Base-by-base conservation (phyloP, 2,329 filamentous ascomycete species). In the Hymenoscyphus occultus region DNA sequence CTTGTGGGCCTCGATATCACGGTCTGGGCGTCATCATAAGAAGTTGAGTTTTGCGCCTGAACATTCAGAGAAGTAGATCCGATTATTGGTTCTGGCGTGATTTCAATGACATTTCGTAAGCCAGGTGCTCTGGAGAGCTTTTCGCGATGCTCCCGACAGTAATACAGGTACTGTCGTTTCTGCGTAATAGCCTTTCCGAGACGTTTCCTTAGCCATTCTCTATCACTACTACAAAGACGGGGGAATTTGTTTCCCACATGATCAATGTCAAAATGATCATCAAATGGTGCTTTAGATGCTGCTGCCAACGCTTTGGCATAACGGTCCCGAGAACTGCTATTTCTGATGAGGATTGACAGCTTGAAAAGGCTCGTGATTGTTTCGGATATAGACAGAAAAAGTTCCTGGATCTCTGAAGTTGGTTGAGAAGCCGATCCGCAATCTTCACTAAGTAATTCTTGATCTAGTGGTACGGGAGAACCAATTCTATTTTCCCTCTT, bases 181-280 rank as follows among this genome's bases (percentile, higher is more conserved):
- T 70, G 68, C 2, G 74, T 67, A 45, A 74, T 74, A 2, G 71
- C 67, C 28, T 66, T 68, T 2, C 74, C 74, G 0, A 76, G 64
- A 10, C 73, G 64, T 5, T 51, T 54, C 5, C 64, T 54, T 4
- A 74, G 61, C 66, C 65, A 69, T n/a, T 56, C 35, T n/a, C 63
- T 61, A 13, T 48, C 35, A 28, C 54, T 28, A 2, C 28, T 14
- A n/a, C 16, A 13, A 16, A 66, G 42, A 40, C 9, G 3, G 5
- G 61, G 62, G 57, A 65, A 67, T 31, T 65, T 69, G 10, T 69
- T 22, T 35, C 32, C 54, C 3, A 69, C 64, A 58, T 67, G 63
- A 59, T 31, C n/a, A 14, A 67, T 66, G 39, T 69, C 67, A n/a
- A 61, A 62, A 6, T 62, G 32, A 2, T 60, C 59, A 57, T 65